Evolutionary conservation across 352 stramenopile species (phyloP), one percentile per base, ranked within the genome.

Genomic region (Globisporangium emineosum): DNA sequence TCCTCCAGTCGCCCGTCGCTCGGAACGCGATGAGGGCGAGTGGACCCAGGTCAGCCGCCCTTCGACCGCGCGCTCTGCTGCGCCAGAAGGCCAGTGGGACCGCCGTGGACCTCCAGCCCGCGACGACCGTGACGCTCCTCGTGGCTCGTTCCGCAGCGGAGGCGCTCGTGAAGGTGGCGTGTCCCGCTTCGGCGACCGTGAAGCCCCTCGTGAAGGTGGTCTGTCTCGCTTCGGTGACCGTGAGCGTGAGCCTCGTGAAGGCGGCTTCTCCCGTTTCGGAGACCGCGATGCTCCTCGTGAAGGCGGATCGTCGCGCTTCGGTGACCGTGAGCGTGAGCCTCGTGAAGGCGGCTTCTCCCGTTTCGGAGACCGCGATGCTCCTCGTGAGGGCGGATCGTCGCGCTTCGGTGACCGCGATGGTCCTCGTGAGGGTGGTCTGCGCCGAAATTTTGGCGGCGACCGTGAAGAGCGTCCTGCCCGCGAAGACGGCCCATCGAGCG

Each of bases 21-120:
- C 52, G 50, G 78, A 88, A 21, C 73, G 32, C 40, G 76, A 86
- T 3, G 79, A 89, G n/a, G 70, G 80, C 32, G 81, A 85, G 63
- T 91, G 81, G 81, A 91, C 81, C 7, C 76, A 83, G 33, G 81
- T 91, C n/a, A 83, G 67, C 17, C 73, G 70, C 42, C 53, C 71
- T 12, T 57, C 64, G 37, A 57, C 67, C 19, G 62, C 72, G 23
- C 76, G 72, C 15, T 62, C 75, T 45, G 43, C 68, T 0, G 80
- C 78, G 13, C 78, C 80, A 6, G 80, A 89, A 62, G 77, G 79
- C 12, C 72, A 77, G 47, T 88, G 82, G 77, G 82, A 89, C 45
- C 79, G 82, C 43, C 71, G 76, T 47, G 78, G 73, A 21, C 79
- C 79, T 60, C n/a, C 75, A 12, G 15, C 69, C 64, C 77, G 77